These are phyloP conservation scores for Plasmodium falciparum DNA, from an alignment of 169 alveolate species.

Conservation along the genomic window DNA sequence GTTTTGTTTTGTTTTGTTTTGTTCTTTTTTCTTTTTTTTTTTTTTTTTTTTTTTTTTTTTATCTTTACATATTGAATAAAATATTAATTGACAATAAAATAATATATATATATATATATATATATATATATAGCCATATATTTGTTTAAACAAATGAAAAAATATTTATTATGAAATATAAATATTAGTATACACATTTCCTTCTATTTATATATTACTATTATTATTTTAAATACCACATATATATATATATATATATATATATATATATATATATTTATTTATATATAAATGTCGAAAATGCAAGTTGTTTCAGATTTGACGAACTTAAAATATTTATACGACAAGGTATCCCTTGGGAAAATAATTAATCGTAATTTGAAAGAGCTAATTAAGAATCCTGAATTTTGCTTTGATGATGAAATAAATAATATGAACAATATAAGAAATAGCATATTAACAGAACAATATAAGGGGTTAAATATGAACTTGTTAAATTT, in stretches of 20 bases:
- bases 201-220: too few relatives aligned
- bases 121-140: too few relatives aligned
- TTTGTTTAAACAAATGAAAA: too few relatives aligned
- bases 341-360: constrained; percentile 32
- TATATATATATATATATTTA: not conserved
- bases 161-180: too few relatives aligned
- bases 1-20: too few relatives aligned
- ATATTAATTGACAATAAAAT: too few relatives aligned
- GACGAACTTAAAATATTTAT: constrained; percentile 40
- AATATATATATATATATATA: too few relatives aligned
- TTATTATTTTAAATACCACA: not conserved
- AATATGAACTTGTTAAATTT: constrained; percentile 27
- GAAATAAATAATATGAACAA: constrained; percentile 31
- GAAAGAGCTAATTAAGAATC: constrained; percentile 18
- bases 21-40: too few relatives aligned
- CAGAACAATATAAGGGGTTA: constrained; percentile 25
- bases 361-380: constrained; percentile 32
- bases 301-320: constrained; percentile 73
- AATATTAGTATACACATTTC: too few relatives aligned
- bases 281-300: not conserved
- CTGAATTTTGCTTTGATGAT: constrained; percentile 13
- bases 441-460: constrained; percentile 20
- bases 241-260: not conserved
- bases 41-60: too few relatives aligned
- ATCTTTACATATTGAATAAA: too few relatives aligned